Base-by-base conservation (phyloP, 129 eudicot species). In the Helianthus tuberosus region DNA sequence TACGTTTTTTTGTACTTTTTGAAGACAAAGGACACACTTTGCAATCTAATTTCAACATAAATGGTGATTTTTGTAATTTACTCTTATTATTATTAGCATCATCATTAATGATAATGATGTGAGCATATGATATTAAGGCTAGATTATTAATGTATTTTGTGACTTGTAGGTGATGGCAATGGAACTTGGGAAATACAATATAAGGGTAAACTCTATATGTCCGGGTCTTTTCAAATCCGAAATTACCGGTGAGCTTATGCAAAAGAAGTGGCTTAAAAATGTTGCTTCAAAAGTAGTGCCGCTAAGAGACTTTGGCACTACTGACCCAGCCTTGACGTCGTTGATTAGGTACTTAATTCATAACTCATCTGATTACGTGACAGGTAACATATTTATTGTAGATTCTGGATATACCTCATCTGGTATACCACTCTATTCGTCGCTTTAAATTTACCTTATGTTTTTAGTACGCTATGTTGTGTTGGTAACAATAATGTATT, bases 151-250 rank as follows among this genome's bases (percentile, higher is more conserved):
- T n/a, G 23, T 52, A 38, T 8, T 50, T 15, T 29, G 46, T 61
- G 47, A 73, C 35, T 7, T n/a, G 49, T 79, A 92, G 96, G 65
- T 82, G 7, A 85, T 92, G 86, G 89, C 96, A 17, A 4, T 87
- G 81, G 98, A 92, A 71, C 53, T 92, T 60, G 98, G 96, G 27
- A 35, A 3, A 60, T 36, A 87, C 79, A 85, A 89, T 8, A 89
- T 92, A 70, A 38, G 43, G 43, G 25, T 53, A 53, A 53, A 53
- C 25, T n/a, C 60, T 14, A 15, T 53, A n/a, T 16, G 23, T 16
- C 60, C 25, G 5, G 60, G 25, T 3, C 25, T 53, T n/a, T 53
- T 53, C 4, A 53, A 53, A 53, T 53, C 60, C n/a, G 60, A 53
- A 17, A 53, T 53, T 4, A 53, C 60, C 5, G 1, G 5, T 3